These are phyloP conservation scores for Parachaetomium inaequale DNA, from an alignment of 495 filamentous ascomycete genomes.

Conservation along the genomic window DNA sequence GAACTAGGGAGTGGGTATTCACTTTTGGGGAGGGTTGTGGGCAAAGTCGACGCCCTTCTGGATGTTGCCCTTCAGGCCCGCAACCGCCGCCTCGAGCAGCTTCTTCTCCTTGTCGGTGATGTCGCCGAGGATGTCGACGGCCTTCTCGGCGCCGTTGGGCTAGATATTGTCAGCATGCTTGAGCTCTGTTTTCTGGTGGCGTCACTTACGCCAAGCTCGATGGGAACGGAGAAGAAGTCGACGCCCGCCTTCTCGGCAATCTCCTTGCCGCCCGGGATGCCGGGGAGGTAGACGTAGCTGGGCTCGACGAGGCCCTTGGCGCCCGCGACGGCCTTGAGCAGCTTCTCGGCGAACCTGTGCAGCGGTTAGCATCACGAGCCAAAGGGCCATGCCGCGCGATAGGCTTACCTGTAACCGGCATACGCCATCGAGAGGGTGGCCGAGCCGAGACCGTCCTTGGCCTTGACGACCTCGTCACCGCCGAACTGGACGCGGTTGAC, in stretches of 20 bases:
- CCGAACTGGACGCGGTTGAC: slow-evolving; percentile 96
- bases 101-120: slow-evolving; percentile 80
- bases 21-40: slow-evolving; percentile 62
- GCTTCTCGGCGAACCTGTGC: slow-evolving; percentile 79
- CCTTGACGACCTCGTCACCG: slow-evolving; percentile 97
- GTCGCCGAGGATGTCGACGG: slow-evolving; percentile 67
- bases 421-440: slow-evolving; percentile 98
- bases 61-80: slow-evolving; percentile 86
- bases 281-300: slow-evolving; percentile 89
- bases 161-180: slow-evolving; percentile 41
- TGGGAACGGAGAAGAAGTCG: slow-evolving; percentile 93
- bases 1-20: slow-evolving; percentile 27
- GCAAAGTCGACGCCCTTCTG: slow-evolving; percentile 85
- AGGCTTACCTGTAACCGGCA: slow-evolving; percentile 77
- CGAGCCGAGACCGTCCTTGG: slow-evolving; percentile 92
- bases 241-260: slow-evolving; percentile 75
- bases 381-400: background rate
- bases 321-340: slow-evolving; percentile 83
- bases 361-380: slow-evolving; percentile 27
- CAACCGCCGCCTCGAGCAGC: slow-evolving; percentile 69
- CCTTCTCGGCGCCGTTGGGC: slow-evolving; percentile 79
- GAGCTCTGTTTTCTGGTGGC: background rate
- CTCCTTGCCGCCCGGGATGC: slow-evolving; percentile 79
- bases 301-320: slow-evolving; percentile 91
- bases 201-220: slow-evolving; percentile 83